Evolutionary conservation across 2,329 filamentous ascomycete species (phyloP), one percentile per base, ranked within the genome.

Genomic region (Cladosporium oxysporum): DNA sequence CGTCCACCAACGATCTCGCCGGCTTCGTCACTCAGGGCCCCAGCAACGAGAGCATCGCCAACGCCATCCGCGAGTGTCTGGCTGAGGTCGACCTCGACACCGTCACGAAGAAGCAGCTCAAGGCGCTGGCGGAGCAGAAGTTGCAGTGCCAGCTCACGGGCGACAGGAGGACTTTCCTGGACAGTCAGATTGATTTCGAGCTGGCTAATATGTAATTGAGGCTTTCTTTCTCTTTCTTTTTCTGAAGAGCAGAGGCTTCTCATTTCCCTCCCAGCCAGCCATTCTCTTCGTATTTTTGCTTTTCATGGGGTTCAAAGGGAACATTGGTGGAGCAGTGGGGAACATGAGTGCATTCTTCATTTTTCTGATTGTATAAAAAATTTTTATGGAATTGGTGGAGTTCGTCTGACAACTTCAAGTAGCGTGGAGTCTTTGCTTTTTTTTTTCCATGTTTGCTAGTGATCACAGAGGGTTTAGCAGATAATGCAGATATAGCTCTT

Each of bases 61-160:
- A 96, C 68, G 91, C 91, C 1, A 94, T 98, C 68, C 90, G 92
- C 74, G 83, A 85, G 60, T 95, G 95, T 72, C 83, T 99, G 68
- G 81, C 84, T 18, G 94, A 97, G 74, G 93, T 97, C 0, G 94
- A 99, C 78, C 84, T 99, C 50, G 95, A 99, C 77, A 94, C 87
- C n/a, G 92, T 98, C 58, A 99, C 95, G 7, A 99, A 98, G 88
- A 99, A 99, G 83, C 94, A 98, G 81, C 81, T 88, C 76, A 82
- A 82, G 78, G 93, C 91, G 3, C 85, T 98, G 53, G 93, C 97
- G 14, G 95, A 99, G 81, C 93, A 97, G 82, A 87, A 93, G 73
- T 81, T 99, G 68, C 94, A 97, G 81, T 94, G 91, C 5, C 93
- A 97, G 77, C 84, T 98, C 66, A 84, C 87, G 0, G 93, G 93